Evolutionary conservation across 345 rosid species (phyloP), one percentile per base, ranked within the genome.

Genomic region (Pugionium cornutum): DNA sequence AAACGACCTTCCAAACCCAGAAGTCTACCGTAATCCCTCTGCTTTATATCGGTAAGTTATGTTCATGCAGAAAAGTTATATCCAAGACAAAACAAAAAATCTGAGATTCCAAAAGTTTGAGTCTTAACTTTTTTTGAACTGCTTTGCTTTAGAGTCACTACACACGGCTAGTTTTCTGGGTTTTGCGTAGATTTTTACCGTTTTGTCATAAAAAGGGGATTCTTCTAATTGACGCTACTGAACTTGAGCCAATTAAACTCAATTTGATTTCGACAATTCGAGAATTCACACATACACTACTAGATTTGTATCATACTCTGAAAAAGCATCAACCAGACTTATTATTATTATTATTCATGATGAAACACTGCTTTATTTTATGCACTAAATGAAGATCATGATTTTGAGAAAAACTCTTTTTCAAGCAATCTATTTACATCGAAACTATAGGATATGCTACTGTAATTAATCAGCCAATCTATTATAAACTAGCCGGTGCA

Each of bases 31-130:
- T 49, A 92, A 92, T 62, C 81, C 85, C 2, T 31, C 43, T 0
- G 82, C 87, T 25, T 88, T 92, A 52, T 37, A 74, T 66, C 89
- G 49, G 98, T 89, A 76, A 81, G 85, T 30, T n/a, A 43, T 18
- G 2, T 25, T 25, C 26, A 31, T 18, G 18, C 18, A 18, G 18
- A 28, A 11, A 4, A 7, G 2, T 7, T 40, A 40, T 2, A 7
- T 7, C 1, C 27, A 53, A n/a, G 18, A 53, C 8, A 53, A 54
- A 6, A 6, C 18, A 28, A n/a, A 29, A 6, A 10, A 32, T 60
- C 7, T 26, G 2, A 44, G 25, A 31, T 36, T 64, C 64, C 70
- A 72, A 72, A 72, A 64, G 11, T 57, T 48, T 11, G 63, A 61
- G 58, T 52, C 36, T 26, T 31, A 47, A 33, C 39, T 10, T 39